Evolutionary conservation across 176 grass and related monocot species (phyloP), one percentile per base, ranked within the genome.

Genomic region (Luzula sylvatica): DNA sequence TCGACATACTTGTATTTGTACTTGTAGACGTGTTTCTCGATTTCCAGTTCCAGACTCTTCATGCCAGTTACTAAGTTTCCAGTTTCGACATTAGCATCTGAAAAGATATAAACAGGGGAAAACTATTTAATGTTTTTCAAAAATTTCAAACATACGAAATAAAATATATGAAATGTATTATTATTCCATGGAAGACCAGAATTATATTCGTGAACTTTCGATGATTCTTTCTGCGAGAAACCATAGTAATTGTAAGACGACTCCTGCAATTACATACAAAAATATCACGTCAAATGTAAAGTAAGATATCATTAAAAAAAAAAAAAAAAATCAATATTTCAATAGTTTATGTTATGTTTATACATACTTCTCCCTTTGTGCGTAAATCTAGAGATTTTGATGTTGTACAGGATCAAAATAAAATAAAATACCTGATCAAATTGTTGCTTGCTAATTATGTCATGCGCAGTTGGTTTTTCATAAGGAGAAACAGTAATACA

Each of bases 41-140:
- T n/a, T n/a, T n/a, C n/a, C n/a, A n/a, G n/a, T 35, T 67, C 89
- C 41, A 98, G 68, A 17, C 82, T 76, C 74, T 56, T 70, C 85
- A 98, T 82, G 76, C 92, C 86, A 53, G 63, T 70, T n/a, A 98
- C 50, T 63, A 98, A 70, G 19, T 53, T 44, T 35, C 90, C 78
- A 15, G 81, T 90, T 58, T 98, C 75, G 23, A 98, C n/a, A n/a
- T n/a, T 90, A 40, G 85, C 92, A 77, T 98, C 92, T 98, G 72
- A 47, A 55, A 58, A 51, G 20, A 67, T 52, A 35, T 7, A 35
- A 35, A 35, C n/a, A n/a, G n/a, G n/a, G n/a, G n/a, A n/a, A n/a
- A n/a, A n/a, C n/a, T n/a, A n/a, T n/a, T n/a, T n/a, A n/a, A n/a
- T n/a, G n/a, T n/a, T n/a, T n/a, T n/a, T n/a, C n/a, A n/a, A n/a